Evolutionary conservation across 2,329 filamentous ascomycete species (phyloP).

Genomic region (Aulographum hederae): DNA sequence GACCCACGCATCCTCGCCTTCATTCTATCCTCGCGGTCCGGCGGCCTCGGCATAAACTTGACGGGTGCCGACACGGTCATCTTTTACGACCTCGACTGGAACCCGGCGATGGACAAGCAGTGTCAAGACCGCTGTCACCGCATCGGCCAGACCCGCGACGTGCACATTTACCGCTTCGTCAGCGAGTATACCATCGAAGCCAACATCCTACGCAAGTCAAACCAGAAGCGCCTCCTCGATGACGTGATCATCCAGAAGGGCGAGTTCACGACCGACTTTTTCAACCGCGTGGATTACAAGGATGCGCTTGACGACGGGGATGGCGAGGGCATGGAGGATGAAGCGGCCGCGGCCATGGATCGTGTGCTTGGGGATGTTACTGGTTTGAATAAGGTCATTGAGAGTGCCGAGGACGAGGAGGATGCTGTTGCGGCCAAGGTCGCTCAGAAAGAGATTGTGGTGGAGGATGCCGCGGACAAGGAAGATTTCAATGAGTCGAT

Average conservation of each 20-base stretch:
- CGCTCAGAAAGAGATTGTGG: slow-evolving; percentile 65
- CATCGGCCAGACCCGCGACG: slow-evolving; percentile 92
- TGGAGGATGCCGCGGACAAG: slow-evolving; percentile 25
- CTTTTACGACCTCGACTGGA: slow-evolving; percentile 99
- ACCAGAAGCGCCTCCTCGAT: slow-evolving; percentile 94
- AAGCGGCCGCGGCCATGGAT: slow-evolving; percentile 70
- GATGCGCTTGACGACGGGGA: slow-evolving; percentile 39
- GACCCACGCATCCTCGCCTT: slow-evolving; percentile 86
- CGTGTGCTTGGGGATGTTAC: slow-evolving; percentile 54
- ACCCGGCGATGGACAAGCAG: slow-evolving; percentile 98
- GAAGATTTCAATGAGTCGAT: not conserved
- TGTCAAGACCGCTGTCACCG: slow-evolving; percentile 95
- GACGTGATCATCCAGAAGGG: slow-evolving; percentile 98
- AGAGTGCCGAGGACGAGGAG: slow-evolving; percentile 81
- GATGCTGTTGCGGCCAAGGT: slow-evolving; percentile 76
- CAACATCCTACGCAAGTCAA: slow-evolving; percentile 90
- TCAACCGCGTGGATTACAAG: slow-evolving; percentile 55
- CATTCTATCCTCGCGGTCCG: slow-evolving; percentile 86
- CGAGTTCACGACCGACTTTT: slow-evolving; percentile 93
- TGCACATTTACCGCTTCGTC: slow-evolving; percentile 72
- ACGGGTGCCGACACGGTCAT: slow-evolving; percentile 96
- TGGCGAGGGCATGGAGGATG: slow-evolving; percentile 43
- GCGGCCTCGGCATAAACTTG: slow-evolving; percentile 87
- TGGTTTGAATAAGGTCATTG: slow-evolving; percentile 56
- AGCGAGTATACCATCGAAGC: slow-evolving; percentile 68